Evolutionary conservation across 164 flowering plant genomes (phyloP), one percentile per base, ranked within the genome.

Genomic region (Vitis cinerea): DNA sequence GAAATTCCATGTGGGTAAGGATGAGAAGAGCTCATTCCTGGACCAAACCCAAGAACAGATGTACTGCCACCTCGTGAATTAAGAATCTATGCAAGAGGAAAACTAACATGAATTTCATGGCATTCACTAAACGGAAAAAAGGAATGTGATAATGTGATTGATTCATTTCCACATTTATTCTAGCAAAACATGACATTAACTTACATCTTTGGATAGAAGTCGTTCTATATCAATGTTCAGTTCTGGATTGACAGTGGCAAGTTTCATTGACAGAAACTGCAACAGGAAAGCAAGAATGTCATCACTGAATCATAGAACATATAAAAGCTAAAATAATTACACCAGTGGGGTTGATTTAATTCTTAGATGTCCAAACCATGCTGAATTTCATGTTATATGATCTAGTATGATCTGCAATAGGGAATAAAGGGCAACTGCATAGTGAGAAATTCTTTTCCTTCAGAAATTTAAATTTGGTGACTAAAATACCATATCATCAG

Each of bases 231-330:
- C 92, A 57, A 89, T 71, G 74, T 86, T 84, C 58, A 92, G 60
- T 64, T 88, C 97, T 13, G 98, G 97, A 80, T 90, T 91, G 71
- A 94, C 93, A 58, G 97, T 86, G 12, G 98, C 91, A 60, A 94
- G 92, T 79, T 94, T 94, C 98, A 94, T 94, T 10, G 98, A 94
- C 67, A 91, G 74, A 74, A 91, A 91, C 96, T 91, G 88, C 80
- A 83, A 69, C 49, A 75, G 8, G 48, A 76, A 64, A 64, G 23
- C 16, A 59, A 72, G 10, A 1, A 59, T 17, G 23, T 56, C 44
- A 12, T 50, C 15, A 15, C 12, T 10, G 53, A 10, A 61, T 11
- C 14, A 16, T 14, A 61, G 13, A 5, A 11, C 8, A 3, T 63
- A 66, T 1, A 23, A 55, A 15, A 65, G 37, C 44, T 65, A 50